A percentile compares a stretch with the other conserved stretches of the same genome.
These are phyloP conservation scores for Trichopus zeylanicus DNA, from an alignment of 116 monocot species.

Conservation along the genomic window DNA sequence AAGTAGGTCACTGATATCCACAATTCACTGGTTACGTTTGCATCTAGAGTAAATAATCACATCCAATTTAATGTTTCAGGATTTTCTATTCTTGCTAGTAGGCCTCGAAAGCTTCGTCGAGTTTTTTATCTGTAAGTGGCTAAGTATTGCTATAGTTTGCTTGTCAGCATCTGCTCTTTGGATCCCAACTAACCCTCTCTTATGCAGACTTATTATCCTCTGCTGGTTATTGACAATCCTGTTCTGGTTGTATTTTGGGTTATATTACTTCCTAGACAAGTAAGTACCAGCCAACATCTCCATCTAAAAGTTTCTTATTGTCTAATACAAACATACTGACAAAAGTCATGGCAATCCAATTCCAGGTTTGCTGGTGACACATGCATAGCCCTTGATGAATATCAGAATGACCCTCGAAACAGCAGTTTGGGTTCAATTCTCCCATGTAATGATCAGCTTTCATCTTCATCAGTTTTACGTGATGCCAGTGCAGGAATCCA, in stretches of 20 bases:
- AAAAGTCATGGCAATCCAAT: background rate
- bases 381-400: conserved; percentile 73
- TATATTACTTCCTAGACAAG: conserved; percentile 82
- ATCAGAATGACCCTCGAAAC: conserved; percentile 41
- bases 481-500: conserved; percentile 48
- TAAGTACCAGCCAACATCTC: conserved; percentile 26
- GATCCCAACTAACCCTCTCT: too few species aligned
- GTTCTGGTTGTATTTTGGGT: conserved; percentile 68
- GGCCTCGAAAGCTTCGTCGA: conserved; percentile 26
- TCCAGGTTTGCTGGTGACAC: conserved; percentile 77
- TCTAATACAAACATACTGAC: background rate
- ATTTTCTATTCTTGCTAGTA: conserved; percentile 27
- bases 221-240: conserved; percentile 74
- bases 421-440: conserved; percentile 73
- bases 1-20: conserved; percentile 5
- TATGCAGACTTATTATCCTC: conserved; percentile 48
- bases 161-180: too few species aligned
- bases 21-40: background rate
- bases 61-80: background rate
- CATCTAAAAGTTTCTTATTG: background rate
- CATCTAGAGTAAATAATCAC: background rate
- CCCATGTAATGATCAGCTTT: conserved; percentile 47
- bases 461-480: conserved; percentile 28
- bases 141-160: too few species aligned
- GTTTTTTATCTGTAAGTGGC: conserved; percentile 45